Base-by-base conservation (phyloP, 129 eudicot species). In the Escallonia rubra region DNA sequence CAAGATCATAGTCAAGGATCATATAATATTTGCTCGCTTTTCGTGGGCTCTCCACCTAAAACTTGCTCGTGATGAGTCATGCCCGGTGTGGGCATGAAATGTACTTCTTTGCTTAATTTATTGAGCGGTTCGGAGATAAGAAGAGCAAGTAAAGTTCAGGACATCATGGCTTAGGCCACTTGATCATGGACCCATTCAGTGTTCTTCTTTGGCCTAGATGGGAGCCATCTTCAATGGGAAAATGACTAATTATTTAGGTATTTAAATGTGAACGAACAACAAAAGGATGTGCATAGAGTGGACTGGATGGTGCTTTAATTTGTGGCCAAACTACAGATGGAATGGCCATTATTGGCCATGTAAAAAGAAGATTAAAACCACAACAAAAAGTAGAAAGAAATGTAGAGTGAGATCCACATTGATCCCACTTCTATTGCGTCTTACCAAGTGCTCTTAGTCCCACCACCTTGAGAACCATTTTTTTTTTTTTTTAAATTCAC, bases 141-240 rank as follows among this genome's bases (percentile, higher is more conserved):
- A 39, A 67, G 61, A 53, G 40, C 5, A 14, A 62, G 57, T 74
- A 60, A 66, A 60, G 67, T 64, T 55, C 40, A 15, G 51, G 39
- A 76, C 78, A 74, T 70, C 81, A 77, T 65, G 81, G 72, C 72
- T 39, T 57, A 77, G 67, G 68, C 76, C 65, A 77, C 62, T 57
- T 77, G 76, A 59, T 61, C 14, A 51, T 49, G 59, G 50, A 51
- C 59, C 10, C 15, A 59, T 6, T 42, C 50, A 51, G 67, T 23
- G 34, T 12, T 58, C 16, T 41, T 47, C 7, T 59, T 13, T 59
- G 1, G 6, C 10, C 9, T 49, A 46, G 2, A 3, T 23, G 34
- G 34, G 34, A 7, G 15, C 7, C 16, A 34, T 63, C 44, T 23
- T 62, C 13, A n/a, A 54, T 45, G 16, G 12, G 55, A 63, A 63